A percentile compares a stretch with the other conserved stretches of the same genome.
Conservation (phyloP, 2,329 filamentous ascomycete species). For the Verticillium zaregamsianum region DNA sequence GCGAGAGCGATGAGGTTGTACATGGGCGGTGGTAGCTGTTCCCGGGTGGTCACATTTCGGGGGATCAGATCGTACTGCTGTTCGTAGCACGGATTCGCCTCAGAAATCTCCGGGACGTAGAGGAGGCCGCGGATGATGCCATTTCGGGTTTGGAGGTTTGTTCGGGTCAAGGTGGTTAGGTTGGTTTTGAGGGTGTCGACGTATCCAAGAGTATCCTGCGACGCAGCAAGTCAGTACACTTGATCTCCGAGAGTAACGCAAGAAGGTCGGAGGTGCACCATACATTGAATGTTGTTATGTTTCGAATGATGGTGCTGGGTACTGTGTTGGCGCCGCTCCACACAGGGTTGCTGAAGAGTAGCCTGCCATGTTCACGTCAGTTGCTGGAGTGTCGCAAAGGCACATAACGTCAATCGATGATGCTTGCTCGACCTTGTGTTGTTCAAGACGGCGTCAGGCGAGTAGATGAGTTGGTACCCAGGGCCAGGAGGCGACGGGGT, state of each 20-base stretch:
- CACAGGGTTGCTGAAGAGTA: constrained; percentile 57
- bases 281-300: constrained; percentile 54
- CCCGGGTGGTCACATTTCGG: constrained; percentile 66
- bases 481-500: too few species aligned
- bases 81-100: constrained; percentile 57
- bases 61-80: constrained; percentile 65
- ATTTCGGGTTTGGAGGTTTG: constrained; percentile 54
- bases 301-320: constrained; percentile 50
- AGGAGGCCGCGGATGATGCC: constrained; percentile 71
- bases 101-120: constrained; percentile 71
- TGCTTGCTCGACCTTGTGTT: too few species aligned
- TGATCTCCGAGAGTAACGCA: background rate
- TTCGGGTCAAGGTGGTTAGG: constrained; percentile 72
- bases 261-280: constrained; percentile 19
- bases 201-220: constrained; percentile 38
- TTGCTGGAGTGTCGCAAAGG: background rate
- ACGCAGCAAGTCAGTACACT: constrained; percentile 18
- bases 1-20: constrained; percentile 78
- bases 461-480: too few species aligned
- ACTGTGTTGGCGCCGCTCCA: constrained; percentile 46
- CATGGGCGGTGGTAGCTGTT: constrained; percentile 63
- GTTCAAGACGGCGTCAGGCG: too few species aligned
- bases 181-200: constrained; percentile 49
- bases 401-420: background rate
- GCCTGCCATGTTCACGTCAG: constrained; percentile 28